phyloP scores from a whole-genome alignment of 2,329 filamentous ascomycete genomes.

The Pseudogymnoascus sp. region DNA sequence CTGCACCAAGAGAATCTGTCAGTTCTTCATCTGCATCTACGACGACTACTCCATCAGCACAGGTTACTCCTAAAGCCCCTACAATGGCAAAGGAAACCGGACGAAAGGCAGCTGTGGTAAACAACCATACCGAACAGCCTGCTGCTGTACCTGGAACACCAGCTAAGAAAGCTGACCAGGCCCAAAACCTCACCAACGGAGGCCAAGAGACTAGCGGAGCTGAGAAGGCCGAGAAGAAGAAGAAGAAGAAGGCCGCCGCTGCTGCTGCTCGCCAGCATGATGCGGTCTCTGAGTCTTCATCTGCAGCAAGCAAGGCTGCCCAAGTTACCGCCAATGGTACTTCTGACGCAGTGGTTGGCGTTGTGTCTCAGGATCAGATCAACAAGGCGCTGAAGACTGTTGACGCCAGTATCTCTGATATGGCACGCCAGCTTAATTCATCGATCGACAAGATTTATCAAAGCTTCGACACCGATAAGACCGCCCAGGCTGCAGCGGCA shows the following conservation, averaged over 20 bases:
- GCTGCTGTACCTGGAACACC: constrained; percentile 21
- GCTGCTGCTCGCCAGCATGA: constrained; percentile 5
- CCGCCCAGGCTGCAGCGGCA: constrained; percentile 52
- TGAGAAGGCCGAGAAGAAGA: constrained; percentile 58
- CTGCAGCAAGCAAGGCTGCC: constrained; percentile 14
- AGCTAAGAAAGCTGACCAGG: constrained; percentile 30
- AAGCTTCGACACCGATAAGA: constrained; percentile 59
- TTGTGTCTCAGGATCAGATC: constrained; percentile 28
- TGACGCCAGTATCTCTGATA: constrained; percentile 38
- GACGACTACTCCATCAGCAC: neutral
- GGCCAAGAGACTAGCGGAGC: constrained; percentile 22
- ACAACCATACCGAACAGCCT: constrained; percentile 18
- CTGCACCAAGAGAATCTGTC: constrained; percentile 23
- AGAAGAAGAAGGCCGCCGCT: constrained; percentile 60
- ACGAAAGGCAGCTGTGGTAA: constrained; percentile 20
- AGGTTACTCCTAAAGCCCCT: constrained; percentile 15
- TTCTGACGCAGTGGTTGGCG: constrained; percentile 13
- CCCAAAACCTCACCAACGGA: constrained; percentile 18
- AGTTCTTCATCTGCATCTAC: neutral
- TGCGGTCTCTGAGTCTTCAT: constrained; percentile 7
- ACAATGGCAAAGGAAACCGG: constrained; percentile 18
- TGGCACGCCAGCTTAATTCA: constrained; percentile 45
- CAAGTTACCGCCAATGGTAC: constrained; percentile 14
- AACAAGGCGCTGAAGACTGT: constrained; percentile 40
- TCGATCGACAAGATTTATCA: constrained; percentile 54